Percentiles rank a stretch among this genome's conserved stretches.
Evolutionary conservation across 225 moss, liverwort and hornwort genomes (phyloP).

Genomic region (Straminergon stramineum): DNA sequence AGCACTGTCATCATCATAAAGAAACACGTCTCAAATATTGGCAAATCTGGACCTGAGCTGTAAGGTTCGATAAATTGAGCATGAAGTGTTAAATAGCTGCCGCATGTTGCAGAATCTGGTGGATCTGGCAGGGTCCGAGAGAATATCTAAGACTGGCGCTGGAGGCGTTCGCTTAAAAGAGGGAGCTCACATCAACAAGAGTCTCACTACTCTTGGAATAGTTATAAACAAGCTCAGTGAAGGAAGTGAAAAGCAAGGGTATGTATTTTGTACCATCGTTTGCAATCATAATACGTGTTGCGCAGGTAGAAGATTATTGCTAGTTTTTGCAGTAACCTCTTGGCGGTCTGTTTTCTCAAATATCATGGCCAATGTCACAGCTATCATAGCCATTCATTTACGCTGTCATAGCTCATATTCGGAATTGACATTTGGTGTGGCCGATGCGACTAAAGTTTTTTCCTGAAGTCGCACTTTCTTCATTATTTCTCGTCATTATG

Average conservation of each 20-base stretch:
- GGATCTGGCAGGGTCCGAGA: slow-evolving; percentile 89
- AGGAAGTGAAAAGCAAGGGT: slow-evolving; percentile 74
- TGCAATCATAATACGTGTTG: neutral
- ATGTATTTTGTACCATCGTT: neutral
- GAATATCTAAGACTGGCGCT: slow-evolving; percentile 83
- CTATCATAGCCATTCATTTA: neutral
- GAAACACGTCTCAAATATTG: neutral
- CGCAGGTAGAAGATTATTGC: neutral
- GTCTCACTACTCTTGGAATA: slow-evolving; percentile 81
- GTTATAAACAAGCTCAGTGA: slow-evolving; percentile 94
- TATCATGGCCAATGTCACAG: neutral
- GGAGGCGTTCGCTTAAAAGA: slow-evolving; percentile 81
- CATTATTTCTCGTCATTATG: neutral
- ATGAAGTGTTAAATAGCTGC: neutral
- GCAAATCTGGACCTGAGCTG: neutral
- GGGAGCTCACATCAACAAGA: slow-evolving; percentile 86
- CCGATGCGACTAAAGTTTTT: neutral
- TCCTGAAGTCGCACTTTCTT: neutral
- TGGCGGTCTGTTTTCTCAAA: neutral
- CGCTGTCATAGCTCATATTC: neutral
- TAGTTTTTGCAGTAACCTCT: neutral
- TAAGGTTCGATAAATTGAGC: neutral
- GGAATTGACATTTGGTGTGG: neutral
- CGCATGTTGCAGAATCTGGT: slow-evolving; percentile 65
- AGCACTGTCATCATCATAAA: neutral